phyloP scores from a whole-genome alignment of 2,329 filamentous ascomycete species.

The Ceratocystiopsis sp. region DNA sequence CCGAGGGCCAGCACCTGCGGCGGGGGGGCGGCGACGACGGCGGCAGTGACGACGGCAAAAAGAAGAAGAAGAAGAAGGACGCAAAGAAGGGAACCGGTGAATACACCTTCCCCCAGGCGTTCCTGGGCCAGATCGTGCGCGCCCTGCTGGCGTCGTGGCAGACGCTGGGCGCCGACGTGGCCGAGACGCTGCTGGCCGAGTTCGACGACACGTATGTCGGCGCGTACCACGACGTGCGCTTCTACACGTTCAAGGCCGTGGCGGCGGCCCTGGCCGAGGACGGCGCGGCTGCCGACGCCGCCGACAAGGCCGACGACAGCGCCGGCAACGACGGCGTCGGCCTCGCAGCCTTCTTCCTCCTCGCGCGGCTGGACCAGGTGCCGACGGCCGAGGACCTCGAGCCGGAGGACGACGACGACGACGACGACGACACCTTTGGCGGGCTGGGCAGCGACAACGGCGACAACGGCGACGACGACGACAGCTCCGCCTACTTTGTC shows the following conservation, averaged over 20 bases:
- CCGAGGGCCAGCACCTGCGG: conserved; percentile 48
- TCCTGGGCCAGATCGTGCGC: conserved; percentile 47
- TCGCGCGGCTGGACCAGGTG: conserved; percentile 52
- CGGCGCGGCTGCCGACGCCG: conserved; percentile 5
- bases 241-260: conserved; percentile 60
- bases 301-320: conserved; percentile 8
- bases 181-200: conserved; percentile 38
- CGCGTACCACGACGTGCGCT: conserved; percentile 70
- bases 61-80: conserved; percentile 14
- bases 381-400: conserved; percentile 31
- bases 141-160: conserved; percentile 35
- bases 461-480: conserved; percentile 24
- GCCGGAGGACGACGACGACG: too few species aligned
- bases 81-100: neutral
- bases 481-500: conserved; percentile 53
- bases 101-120: conserved; percentile 50
- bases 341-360: conserved; percentile 33
- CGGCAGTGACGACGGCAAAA: too few species aligned
- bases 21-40: too few species aligned
- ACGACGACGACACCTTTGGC: too few species aligned
- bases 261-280: conserved; percentile 13
- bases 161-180: conserved; percentile 1
- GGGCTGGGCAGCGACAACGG: too few species aligned
- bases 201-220: conserved; percentile 67
- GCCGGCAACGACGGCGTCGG: conserved; percentile 14